Percentiles rank a stretch among this genome's conserved stretches.
phyloP scores from a whole-genome alignment of 2,329 filamentous ascomycete species.

The Hypoxylon sp. region DNA sequence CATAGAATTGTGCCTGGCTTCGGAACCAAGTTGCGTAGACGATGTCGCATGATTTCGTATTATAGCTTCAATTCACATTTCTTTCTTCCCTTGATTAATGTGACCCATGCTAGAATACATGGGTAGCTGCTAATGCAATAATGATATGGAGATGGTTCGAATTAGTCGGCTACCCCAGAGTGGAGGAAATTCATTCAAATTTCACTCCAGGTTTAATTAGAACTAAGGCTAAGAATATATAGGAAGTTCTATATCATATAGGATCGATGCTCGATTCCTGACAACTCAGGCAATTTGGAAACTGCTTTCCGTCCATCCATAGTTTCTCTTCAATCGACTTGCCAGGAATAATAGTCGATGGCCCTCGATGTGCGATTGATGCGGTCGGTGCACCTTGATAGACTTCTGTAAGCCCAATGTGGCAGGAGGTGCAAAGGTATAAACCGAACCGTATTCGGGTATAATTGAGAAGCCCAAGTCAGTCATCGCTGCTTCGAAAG shows the following conservation, averaged over 20 bases:
- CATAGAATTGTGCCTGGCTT: too few relatives aligned
- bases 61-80: too few relatives aligned
- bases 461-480: slow-evolving; percentile 12
- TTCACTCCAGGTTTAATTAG: background rate
- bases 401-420: background rate
- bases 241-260: background rate
- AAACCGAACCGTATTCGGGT: slow-evolving; percentile 11
- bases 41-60: too few relatives aligned
- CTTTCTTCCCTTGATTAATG: too few relatives aligned
- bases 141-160: background rate
- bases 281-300: slow-evolving; percentile 2
- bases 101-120: background rate
- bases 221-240: background rate
- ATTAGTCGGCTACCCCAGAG: background rate
- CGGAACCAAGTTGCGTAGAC: too few relatives aligned
- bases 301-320: slow-evolving; percentile 3
- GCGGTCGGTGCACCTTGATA: slow-evolving; percentile 12
- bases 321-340: background rate
- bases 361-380: slow-evolving; percentile 8
- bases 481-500: slow-evolving; percentile 3
- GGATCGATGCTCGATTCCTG: background rate
- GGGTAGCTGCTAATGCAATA: background rate
- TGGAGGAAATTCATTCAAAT: background rate
- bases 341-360: slow-evolving; percentile 6
- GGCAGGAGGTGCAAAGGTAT: slow-evolving; percentile 5